phyloP scores from a whole-genome alignment of 129 eudicot genomes.

The Smallanthus sonchifolius region DNA sequence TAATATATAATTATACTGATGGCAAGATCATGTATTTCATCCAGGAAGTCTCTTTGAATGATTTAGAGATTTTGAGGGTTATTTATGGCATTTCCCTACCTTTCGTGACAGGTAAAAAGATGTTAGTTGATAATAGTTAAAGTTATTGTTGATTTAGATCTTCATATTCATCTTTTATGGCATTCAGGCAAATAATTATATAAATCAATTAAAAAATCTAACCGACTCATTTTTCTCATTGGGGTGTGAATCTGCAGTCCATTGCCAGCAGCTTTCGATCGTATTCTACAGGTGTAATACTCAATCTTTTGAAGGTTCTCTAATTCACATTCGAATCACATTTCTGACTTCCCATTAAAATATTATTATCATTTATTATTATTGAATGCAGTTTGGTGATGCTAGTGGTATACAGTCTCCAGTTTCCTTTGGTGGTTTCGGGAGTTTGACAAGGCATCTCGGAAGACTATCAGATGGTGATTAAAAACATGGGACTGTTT shows the following conservation, averaged over 20 bases:
- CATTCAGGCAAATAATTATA: conserved; percentile 5
- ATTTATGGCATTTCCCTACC: conserved; percentile 91
- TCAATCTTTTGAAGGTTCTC: conserved; percentile 23
- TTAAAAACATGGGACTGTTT: neutral
- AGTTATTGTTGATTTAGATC: neutral
- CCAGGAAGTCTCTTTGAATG: conserved; percentile 71
- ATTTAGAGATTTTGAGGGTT: conserved; percentile 80
- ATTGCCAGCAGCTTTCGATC: conserved; percentile 87
- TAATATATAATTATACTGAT: conserved; percentile 1
- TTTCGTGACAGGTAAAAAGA: conserved; percentile 87
- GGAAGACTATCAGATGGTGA: conserved; percentile 82
- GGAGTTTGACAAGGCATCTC: conserved; percentile 97
- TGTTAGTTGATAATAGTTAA: neutral
- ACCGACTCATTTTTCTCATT: conserved; percentile 22
- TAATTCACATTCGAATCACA: neutral
- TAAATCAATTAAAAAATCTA: conserved; percentile 15
- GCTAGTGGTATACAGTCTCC: conserved; percentile 99
- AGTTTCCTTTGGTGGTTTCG: conserved; percentile 97
- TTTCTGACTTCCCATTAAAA: neutral
- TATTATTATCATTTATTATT: neutral
- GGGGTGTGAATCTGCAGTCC: conserved; percentile 56
- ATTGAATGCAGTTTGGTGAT: conserved; percentile 82
- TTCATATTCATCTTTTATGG: neutral
- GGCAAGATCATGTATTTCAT: conserved; percentile 14
- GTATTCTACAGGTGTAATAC: conserved; percentile 77